phyloP scores from a whole-genome alignment of 2,329 filamentous ascomycete species.

The Colletotrichum sp. region DNA sequence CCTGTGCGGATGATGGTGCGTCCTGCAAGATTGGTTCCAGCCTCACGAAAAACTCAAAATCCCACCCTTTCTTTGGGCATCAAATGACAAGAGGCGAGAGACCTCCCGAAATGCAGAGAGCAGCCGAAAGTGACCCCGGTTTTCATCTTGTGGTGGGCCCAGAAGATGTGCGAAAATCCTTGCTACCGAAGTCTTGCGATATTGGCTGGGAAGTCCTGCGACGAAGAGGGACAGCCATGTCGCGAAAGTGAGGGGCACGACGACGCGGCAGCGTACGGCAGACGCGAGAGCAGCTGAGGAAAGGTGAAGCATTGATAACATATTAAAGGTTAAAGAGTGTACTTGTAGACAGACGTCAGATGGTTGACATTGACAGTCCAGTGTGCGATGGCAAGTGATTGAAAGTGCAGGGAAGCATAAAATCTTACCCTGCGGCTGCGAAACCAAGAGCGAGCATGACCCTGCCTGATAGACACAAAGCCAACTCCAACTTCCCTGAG shows the following conservation, averaged over 20 bases:
- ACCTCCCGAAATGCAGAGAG: conserved; percentile 4
- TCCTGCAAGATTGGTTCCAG: conserved; percentile 16
- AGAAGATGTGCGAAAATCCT: not conserved
- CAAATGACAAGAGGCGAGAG: conserved; percentile 13
- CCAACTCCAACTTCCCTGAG: not conserved
- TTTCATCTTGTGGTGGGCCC: not conserved
- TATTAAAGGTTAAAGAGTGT: not conserved
- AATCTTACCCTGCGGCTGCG: conserved; percentile 4
- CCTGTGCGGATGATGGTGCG: conserved; percentile 7
- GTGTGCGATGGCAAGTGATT: not conserved
- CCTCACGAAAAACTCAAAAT: conserved; percentile 20
- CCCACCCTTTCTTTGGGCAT: conserved; percentile 7
- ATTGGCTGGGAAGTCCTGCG: not conserved
- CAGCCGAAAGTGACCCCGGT: conserved; percentile 12
- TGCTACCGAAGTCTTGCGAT: conserved; percentile 3
- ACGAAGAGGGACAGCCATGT: not conserved
- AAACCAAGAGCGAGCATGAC: not conserved
- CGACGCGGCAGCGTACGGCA: not conserved
- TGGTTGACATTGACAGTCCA: not conserved
- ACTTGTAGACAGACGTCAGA: not conserved
- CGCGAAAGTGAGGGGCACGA: not conserved
- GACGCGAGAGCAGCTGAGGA: not conserved
- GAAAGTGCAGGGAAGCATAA: not conserved
- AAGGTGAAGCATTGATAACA: not conserved
- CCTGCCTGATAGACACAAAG: not conserved